A percentile compares a stretch with the other conserved stretches of the same genome.
Evolutionary conservation across 2,329 filamentous ascomycete species (phyloP).

Genomic region (Ophiostoma novo-ulmi): DNA sequence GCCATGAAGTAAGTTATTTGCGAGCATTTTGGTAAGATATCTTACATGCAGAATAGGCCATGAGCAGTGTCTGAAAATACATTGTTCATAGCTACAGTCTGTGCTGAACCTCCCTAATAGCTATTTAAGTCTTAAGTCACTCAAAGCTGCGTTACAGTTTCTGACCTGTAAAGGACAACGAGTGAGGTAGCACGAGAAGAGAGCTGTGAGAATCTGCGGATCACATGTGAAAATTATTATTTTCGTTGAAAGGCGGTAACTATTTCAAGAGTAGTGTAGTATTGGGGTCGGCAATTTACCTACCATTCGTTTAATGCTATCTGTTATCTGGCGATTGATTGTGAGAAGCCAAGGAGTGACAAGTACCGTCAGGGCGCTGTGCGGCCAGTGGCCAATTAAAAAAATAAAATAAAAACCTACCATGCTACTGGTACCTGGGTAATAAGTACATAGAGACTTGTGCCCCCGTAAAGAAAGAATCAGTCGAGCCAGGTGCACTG

Average conservation of each 20-base stretch:
- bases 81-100: background rate
- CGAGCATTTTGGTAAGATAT: too few relatives aligned
- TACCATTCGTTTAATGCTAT: constrained; percentile 3
- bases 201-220: constrained; percentile 1
- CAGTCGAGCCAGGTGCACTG: background rate
- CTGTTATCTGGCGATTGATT: constrained; percentile 4
- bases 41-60: background rate
- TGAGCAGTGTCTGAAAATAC: background rate
- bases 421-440: background rate
- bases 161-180: background rate
- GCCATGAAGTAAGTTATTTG: too few relatives aligned
- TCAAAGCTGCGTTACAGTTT: too few relatives aligned
- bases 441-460: background rate
- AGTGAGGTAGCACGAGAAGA: background rate
- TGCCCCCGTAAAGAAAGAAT: background rate
- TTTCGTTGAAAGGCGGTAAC: constrained; percentile 7
- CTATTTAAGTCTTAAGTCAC: too few relatives aligned
- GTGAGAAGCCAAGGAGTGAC: background rate
- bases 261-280: background rate
- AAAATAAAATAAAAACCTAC: background rate
- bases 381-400: background rate
- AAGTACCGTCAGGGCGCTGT: background rate
- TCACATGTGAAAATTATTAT: constrained; percentile 8
- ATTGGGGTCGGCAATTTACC: constrained; percentile 11
- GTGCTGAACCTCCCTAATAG: too few relatives aligned